phyloP scores from a whole-genome alignment of 306 rosid species.

The Ziziphus jujuba region DNA sequence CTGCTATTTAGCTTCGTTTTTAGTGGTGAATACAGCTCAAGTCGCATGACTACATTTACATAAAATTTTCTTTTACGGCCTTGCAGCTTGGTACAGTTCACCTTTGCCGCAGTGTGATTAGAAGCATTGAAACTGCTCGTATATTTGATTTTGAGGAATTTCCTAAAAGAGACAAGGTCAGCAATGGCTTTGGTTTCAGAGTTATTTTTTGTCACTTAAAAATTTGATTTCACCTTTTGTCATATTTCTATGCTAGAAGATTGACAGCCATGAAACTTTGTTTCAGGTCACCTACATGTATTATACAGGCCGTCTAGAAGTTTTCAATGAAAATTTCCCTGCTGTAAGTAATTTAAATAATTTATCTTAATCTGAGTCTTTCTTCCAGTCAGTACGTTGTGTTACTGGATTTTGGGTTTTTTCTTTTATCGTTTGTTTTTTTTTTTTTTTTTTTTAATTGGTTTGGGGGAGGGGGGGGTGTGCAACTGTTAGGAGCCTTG shows the following conservation, averaged over 20 bases:
- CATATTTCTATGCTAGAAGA: background rate
- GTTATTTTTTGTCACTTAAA: background rate
- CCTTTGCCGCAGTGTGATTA: constrained; percentile 94
- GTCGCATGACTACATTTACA: constrained; percentile 20
- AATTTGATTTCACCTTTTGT: background rate
- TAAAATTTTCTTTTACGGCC: constrained; percentile 23
- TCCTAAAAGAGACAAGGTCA: constrained; percentile 94
- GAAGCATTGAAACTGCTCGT: constrained; percentile 96
- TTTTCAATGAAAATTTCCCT: constrained; percentile 92
- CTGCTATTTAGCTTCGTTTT: background rate
- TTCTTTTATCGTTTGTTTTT: no score
- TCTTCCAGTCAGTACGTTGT: background rate
- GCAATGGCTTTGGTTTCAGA: constrained; percentile 18
- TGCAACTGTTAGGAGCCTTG: background rate
- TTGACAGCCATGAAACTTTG: constrained; percentile 28
- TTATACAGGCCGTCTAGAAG: constrained; percentile 98
- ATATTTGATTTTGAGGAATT: constrained; percentile 98
- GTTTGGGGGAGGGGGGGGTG: no score
- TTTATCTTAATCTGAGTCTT: constrained; percentile 1
- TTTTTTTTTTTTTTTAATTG: no score
- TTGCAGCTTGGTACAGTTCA: constrained; percentile 96
- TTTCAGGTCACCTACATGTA: constrained; percentile 97
- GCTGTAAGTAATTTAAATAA: constrained; percentile 61
- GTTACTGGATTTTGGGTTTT: background rate
- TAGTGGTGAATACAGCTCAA: constrained; percentile 6